Evolutionary conservation across 2,329 filamentous ascomycete genomes (phyloP), one percentile per base, ranked within the genome.

Genomic region (Pyrenophora graminea): DNA sequence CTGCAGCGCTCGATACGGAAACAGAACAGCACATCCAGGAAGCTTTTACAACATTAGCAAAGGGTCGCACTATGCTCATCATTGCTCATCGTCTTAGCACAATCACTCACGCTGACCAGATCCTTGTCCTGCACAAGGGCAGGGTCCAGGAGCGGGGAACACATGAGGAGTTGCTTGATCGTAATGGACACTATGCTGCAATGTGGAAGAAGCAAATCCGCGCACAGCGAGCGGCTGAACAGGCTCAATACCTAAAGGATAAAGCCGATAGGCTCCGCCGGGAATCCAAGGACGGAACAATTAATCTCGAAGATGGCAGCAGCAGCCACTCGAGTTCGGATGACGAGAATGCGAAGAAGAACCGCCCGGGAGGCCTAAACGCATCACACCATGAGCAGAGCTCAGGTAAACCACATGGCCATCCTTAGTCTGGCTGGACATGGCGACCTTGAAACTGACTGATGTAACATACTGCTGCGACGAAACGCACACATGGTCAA

Each of bases 11-110:
- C 25, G 92, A 97, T 70, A 91, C 90, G 0, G 90, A 94, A 60
- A 97, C 92, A 0, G 92, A 97, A 73, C 89, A 95, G 71, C 89
- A 95, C 69, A 96, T 97, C 53, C 92, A 97, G 74, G 84, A 88
- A 52, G 91, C 92, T 31, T 83, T 99, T 27, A 86, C 86, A 51
- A 90, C 84, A 12, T 84, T 97, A 39, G 90, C 90, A 13, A 81
- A 88, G 61, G 92, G 91, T 42, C 88, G 94, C 39, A 99, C 94
- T 1, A 87, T 97, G 78, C 84, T 99, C 54, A 91, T 97, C 44
- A 97, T 99, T 76, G 94, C 94, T 78, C 91, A 85, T 77, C 77
- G 80, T 34, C 74, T 83, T 21, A 81, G 79, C 51, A 83, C 81
- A 13, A 81, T 83, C 55, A 80, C 77, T 21, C 76, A 77, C 59